Conservation (phyloP, 2,329 filamentous ascomycete genomes). For the Alternaria gaisen region DNA sequence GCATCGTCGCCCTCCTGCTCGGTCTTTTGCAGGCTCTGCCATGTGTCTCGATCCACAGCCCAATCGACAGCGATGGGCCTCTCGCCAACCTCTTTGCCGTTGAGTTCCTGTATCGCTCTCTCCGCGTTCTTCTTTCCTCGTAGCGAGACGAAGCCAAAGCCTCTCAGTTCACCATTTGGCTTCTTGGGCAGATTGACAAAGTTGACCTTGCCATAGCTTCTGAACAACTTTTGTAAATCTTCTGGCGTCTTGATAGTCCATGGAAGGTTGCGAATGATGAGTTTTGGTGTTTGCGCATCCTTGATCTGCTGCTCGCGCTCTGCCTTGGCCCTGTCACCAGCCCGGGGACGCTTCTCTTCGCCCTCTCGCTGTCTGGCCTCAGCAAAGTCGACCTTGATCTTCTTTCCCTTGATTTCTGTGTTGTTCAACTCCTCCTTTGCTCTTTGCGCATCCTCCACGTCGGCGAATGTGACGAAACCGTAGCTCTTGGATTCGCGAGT, state of each 20-base stretch:
- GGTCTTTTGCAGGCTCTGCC: conserved; percentile 68
- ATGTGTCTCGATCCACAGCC: conserved; percentile 91
- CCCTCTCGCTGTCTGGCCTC: conserved; percentile 79
- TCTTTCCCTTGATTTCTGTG: conserved; percentile 77
- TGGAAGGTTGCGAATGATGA: conserved; percentile 92
- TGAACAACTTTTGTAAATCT: conserved; percentile 80
- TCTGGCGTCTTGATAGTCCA: conserved; percentile 93
- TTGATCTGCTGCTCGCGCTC: conserved; percentile 70
- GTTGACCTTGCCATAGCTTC: conserved; percentile 91
- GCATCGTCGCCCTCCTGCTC: conserved; percentile 53
- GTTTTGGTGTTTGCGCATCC: conserved; percentile 74
- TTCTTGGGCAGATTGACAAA: conserved; percentile 83
- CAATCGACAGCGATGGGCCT: conserved; percentile 92
- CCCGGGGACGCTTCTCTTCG: conserved; percentile 49
- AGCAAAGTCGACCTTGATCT: conserved; percentile 86
- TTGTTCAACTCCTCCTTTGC: conserved; percentile 85
- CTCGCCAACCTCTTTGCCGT: conserved; percentile 90
- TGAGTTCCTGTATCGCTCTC: conserved; percentile 82
- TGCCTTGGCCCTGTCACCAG: conserved; percentile 67
- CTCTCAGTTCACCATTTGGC: conserved; percentile 72
- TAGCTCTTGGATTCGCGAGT: conserved; percentile 92
- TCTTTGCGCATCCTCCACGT: conserved; percentile 85
- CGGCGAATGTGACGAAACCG: conserved; percentile 96
- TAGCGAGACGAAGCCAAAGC: conserved; percentile 93
- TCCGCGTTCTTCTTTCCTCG: conserved; percentile 90